Conservation (phyloP, 148 eudicot genomes). For the Rhododendron henanense region DNA sequence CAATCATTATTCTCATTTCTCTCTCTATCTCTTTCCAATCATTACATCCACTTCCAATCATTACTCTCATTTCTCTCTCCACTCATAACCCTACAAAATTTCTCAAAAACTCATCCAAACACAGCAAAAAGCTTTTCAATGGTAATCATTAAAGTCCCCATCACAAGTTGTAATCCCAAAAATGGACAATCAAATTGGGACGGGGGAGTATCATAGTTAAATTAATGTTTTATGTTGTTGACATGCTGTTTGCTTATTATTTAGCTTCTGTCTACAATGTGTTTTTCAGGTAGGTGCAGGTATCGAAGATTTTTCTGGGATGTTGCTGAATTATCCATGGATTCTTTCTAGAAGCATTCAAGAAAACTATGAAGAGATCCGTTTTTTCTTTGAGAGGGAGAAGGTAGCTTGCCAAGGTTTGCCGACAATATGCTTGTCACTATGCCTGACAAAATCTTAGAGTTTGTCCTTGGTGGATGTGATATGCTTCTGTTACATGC, state of each 20-base stretch:
- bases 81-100: too few relatives aligned
- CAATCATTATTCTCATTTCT: too few relatives aligned
- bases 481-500: not conserved
- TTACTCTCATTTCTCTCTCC: too few relatives aligned
- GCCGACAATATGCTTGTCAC: not conserved
- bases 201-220: not conserved
- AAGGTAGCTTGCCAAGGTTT: slow-evolving; percentile 41
- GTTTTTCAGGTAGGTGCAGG: slow-evolving; percentile 45
- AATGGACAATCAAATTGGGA: not conserved
- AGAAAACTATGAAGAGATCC: slow-evolving; percentile 46
- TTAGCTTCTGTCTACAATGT: not conserved
- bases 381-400: slow-evolving; percentile 45
- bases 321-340: slow-evolving; percentile 89
- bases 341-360: slow-evolving; percentile 61
- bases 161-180: not conserved
- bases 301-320: slow-evolving; percentile 40
- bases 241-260: not conserved
- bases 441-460: not conserved
- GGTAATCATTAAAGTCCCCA: not conserved
- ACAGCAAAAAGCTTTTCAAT: not conserved
- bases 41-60: too few relatives aligned
- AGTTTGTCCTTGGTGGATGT: not conserved
- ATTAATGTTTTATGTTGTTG: not conserved
- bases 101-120: too few relatives aligned
- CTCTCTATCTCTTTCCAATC: too few relatives aligned